Conservation (phyloP, 1,139 yeast species). For the Kodamaea sp. region DNA sequence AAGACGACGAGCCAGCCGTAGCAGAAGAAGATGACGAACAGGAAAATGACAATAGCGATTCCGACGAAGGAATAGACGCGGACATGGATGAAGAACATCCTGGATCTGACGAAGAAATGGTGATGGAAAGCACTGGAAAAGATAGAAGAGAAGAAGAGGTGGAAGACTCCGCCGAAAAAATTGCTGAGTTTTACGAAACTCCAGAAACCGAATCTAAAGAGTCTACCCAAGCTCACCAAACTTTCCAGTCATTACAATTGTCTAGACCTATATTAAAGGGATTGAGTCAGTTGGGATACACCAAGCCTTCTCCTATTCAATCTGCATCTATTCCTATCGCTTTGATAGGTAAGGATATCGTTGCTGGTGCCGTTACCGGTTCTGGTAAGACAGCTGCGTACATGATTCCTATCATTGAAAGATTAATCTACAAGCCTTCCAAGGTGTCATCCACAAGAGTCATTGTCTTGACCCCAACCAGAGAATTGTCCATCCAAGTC, state of each 20-base stretch:
- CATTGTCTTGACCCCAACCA: slow-evolving; percentile 87
- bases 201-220: slow-evolving; percentile 48
- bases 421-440: slow-evolving; percentile 84
- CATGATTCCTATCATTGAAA: slow-evolving; percentile 92
- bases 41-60: slow-evolving; percentile 17
- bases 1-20: slow-evolving; percentile 21
- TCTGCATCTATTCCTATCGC: slow-evolving; percentile 93
- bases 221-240: slow-evolving; percentile 49
- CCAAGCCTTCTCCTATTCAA: slow-evolving; percentile 91
- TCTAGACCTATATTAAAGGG: slow-evolving; percentile 92
- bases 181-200: slow-evolving; percentile 66
- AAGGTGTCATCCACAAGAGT: slow-evolving; percentile 88
- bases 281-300: slow-evolving; percentile 74
- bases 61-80: slow-evolving; percentile 19
- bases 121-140: slow-evolving; percentile 13
- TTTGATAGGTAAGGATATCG: slow-evolving; percentile 86
- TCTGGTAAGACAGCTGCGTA: slow-evolving; percentile 99
- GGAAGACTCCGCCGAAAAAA: slow-evolving; percentile 71
- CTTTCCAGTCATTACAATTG: slow-evolving; percentile 75
- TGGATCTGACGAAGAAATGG: slow-evolving; percentile 20
- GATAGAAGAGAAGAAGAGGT: slow-evolving; percentile 24
- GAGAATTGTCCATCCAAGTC: slow-evolving; percentile 97
- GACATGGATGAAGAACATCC: slow-evolving; percentile 28
- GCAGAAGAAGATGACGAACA: slow-evolving; percentile 28
- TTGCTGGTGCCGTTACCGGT: slow-evolving; percentile 99